Percentiles rank a stretch among this genome's conserved stretches.
phyloP scores from a whole-genome alignment of 2,329 filamentous ascomycete genomes.

The Neurospora sp. region DNA sequence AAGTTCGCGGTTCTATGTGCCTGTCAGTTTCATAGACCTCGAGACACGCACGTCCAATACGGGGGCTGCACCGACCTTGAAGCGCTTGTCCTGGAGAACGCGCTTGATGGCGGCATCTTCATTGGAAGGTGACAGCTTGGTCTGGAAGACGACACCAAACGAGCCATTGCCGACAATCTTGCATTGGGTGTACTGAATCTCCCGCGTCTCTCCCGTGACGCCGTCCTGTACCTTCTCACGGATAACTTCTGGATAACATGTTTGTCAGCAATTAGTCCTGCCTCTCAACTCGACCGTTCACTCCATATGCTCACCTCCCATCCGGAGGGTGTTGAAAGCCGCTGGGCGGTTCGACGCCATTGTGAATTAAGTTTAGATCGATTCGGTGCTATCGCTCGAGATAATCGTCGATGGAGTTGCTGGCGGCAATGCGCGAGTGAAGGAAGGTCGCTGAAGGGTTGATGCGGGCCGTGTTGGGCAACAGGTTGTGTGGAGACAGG shows the following conservation, averaged over 20 bases:
- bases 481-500: constrained; percentile 12
- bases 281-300: background rate
- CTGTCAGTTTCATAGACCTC: background rate
- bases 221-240: constrained; percentile 99
- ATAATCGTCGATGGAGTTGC: constrained; percentile 6
- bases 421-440: constrained; percentile 10
- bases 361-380: constrained; percentile 16
- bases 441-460: constrained; percentile 15
- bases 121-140: constrained; percentile 92
- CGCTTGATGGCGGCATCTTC: constrained; percentile 99
- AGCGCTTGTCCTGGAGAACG: constrained; percentile 96
- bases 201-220: constrained; percentile 88
- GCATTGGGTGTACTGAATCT: constrained; percentile 97
- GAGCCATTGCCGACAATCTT: constrained; percentile 99
- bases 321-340: constrained; percentile 79
- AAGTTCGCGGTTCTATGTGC: constrained; percentile 80
- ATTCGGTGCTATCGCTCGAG: constrained; percentile 19
- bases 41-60: background rate
- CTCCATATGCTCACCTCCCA: constrained; percentile 71
- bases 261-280: constrained; percentile 16
- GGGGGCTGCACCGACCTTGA: constrained; percentile 61
- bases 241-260: constrained; percentile 65
- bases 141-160: constrained; percentile 98
- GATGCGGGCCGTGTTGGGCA: constrained; percentile 26
- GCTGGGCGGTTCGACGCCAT: constrained; percentile 92